Evolutionary conservation across 1,284 basidiomycete genomes (phyloP).

Genomic region (Irpex sp.): DNA sequence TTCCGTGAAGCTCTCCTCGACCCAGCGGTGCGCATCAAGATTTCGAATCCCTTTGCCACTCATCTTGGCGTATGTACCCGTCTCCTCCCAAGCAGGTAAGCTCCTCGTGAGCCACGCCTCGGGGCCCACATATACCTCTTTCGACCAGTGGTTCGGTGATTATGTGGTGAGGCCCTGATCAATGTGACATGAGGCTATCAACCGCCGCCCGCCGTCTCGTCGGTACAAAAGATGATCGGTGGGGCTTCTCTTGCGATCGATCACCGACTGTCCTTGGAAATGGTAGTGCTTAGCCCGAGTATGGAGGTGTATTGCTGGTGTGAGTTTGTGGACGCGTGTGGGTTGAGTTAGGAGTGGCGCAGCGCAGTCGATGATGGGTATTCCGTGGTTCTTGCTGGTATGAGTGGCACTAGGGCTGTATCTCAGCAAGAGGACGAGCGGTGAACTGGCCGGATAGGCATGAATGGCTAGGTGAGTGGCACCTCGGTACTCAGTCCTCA

Average conservation of each 20-base stretch:
- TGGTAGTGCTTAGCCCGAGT: not conserved
- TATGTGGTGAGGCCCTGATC: not conserved
- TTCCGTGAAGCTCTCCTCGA: too few relatives aligned
- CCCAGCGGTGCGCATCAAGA: too few relatives aligned
- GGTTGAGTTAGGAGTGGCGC: not conserved
- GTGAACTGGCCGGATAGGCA: too few relatives aligned
- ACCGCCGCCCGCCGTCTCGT: not conserved
- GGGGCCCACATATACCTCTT: not conserved
- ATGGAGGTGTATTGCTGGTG: not conserved
- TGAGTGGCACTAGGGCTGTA: not conserved
- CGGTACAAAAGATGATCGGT: not conserved
- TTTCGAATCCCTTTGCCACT: too few relatives aligned
- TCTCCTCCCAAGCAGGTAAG: not conserved
- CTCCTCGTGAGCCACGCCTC: not conserved
- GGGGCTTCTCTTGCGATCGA: not conserved
- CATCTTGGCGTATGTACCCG: too few relatives aligned
- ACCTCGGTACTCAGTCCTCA: not conserved
- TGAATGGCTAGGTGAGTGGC: not conserved
- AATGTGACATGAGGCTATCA: slow-evolving; percentile 2
- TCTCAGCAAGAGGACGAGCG: too few relatives aligned
- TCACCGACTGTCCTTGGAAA: not conserved
- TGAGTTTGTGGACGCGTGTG: not conserved
- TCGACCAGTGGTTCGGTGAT: not conserved
- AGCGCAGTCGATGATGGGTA: not conserved
- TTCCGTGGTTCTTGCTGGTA: not conserved